Conservation (phyloP, 2,329 filamentous ascomycete species). For the Hypoxylon sp. region DNA sequence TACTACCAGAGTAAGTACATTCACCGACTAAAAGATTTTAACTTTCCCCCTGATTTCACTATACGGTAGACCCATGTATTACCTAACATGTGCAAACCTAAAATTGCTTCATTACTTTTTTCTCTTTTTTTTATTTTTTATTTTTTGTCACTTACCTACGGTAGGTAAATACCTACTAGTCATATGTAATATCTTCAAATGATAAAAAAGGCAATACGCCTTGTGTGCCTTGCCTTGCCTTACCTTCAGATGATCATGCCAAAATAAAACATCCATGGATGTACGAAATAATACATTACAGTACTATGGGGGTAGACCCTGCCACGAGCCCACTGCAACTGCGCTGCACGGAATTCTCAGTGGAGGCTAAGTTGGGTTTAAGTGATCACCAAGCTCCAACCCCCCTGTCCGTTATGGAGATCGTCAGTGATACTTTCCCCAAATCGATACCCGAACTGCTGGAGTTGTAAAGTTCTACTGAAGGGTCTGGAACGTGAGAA, state of each 20-base stretch:
- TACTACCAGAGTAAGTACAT: conserved; percentile 13
- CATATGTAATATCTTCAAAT: conserved; percentile 2
- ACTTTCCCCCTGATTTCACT: background rate
- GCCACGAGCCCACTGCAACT: conserved; percentile 14
- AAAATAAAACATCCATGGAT: conserved; percentile 20
- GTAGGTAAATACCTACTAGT: too few species aligned
- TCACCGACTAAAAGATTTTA: conserved; percentile 17
- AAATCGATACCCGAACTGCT: conserved; percentile 44
- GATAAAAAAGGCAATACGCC: conserved; percentile 2
- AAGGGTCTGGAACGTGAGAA: conserved; percentile 45
- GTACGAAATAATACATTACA: conserved; percentile 31
- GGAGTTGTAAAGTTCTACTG: conserved; percentile 38
- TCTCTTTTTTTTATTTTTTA: background rate
- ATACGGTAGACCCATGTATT: background rate
- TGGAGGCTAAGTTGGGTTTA: conserved; percentile 41
- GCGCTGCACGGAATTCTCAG: conserved; percentile 36
- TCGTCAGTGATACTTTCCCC: conserved; percentile 46
- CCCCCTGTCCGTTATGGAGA: conserved; percentile 35
- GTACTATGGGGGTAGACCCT: conserved; percentile 25
- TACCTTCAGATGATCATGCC: conserved; percentile 10
- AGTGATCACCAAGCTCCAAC: conserved; percentile 43
- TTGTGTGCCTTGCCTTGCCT: conserved; percentile 1
- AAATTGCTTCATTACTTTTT: conserved; percentile 2
- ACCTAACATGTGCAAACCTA: background rate
- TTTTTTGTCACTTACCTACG: background rate